Percentiles rank a stretch among this genome's conserved stretches.
Evolutionary conservation across 208 protist genomes (phyloP).

Genomic region (Tritrichomonas foetus): DNA sequence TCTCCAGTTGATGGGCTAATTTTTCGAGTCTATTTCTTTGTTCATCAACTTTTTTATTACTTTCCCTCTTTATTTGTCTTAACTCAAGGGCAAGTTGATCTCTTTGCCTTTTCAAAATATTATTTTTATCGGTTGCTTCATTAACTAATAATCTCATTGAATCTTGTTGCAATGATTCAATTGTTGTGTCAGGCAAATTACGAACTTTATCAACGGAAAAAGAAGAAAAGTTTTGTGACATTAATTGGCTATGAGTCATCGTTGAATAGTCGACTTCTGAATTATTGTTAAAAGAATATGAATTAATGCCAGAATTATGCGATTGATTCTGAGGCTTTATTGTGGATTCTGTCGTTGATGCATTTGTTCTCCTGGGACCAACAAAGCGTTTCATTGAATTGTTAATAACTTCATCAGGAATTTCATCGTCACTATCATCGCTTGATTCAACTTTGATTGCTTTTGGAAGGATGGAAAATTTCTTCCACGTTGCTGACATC

Average conservation of each 20-base stretch:
- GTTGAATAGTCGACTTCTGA: not conserved
- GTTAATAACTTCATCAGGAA: not conserved
- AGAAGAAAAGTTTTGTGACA: too few relatives aligned
- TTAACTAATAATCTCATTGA: not conserved
- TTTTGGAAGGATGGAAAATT: not conserved
- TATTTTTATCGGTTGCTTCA: not conserved
- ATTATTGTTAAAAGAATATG: not conserved
- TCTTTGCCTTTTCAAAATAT: not conserved
- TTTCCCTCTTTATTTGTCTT: not conserved
- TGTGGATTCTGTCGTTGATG: not conserved
- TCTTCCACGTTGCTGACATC: too few relatives aligned
- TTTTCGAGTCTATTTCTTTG: not conserved
- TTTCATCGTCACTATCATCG: not conserved
- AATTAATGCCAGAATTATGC: too few relatives aligned
- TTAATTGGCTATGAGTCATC: not conserved
- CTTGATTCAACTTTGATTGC: not conserved
- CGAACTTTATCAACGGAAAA: too few relatives aligned
- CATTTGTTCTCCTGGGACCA: not conserved
- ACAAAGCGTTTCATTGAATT: not conserved
- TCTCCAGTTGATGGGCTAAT: not conserved
- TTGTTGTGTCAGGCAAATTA: not conserved
- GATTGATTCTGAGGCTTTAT: too few relatives aligned
- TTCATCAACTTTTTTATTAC: not conserved
- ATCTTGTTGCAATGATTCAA: not conserved
- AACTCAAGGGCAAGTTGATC: not conserved